phyloP scores from a whole-genome alignment of 2,329 filamentous ascomycete species.

The Gnomoniopsis smithogilvyi region DNA sequence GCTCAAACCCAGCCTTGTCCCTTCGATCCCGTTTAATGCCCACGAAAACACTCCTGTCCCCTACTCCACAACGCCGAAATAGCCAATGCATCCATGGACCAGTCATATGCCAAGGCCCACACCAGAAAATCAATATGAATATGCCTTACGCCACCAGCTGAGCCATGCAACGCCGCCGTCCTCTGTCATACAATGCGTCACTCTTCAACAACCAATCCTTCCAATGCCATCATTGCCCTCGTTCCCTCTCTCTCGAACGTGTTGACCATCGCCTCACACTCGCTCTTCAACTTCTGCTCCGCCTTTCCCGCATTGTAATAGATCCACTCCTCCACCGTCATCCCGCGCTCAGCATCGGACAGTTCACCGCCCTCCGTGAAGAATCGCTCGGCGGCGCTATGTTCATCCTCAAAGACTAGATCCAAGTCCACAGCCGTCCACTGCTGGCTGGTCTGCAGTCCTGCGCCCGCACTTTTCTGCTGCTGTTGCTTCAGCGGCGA shows the following conservation, averaged over 20 bases:
- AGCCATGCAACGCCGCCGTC: neutral
- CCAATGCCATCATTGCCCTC: slow-evolving; percentile 72
- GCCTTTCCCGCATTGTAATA: slow-evolving; percentile 74
- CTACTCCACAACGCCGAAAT: neutral
- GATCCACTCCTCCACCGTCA: slow-evolving; percentile 96
- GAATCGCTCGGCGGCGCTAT: slow-evolving; percentile 40
- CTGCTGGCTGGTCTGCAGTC: slow-evolving; percentile 53
- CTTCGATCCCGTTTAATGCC: neutral
- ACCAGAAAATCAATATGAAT: neutral
- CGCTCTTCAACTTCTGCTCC: slow-evolving; percentile 72
- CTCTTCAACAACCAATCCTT: slow-evolving; percentile 59
- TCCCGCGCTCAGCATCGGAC: slow-evolving; percentile 73
- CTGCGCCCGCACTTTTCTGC: slow-evolving; percentile 43
- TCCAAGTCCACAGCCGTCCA: slow-evolving; percentile 82
- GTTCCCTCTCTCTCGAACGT: slow-evolving; percentile 81
- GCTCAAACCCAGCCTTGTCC: neutral
- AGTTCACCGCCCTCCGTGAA: slow-evolving; percentile 58
- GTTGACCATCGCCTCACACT: slow-evolving; percentile 80
- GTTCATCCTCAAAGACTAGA: slow-evolving; percentile 51
- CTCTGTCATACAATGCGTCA: neutral
- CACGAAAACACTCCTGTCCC: neutral
- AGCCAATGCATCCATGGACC: neutral
- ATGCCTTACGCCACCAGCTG: neutral
- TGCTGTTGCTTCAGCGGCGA: slow-evolving; percentile 26
- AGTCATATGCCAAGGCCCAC: neutral